A percentile compares a stretch with the other conserved stretches of the same genome.
phyloP scores from a whole-genome alignment of 1,139 yeast species.

The Pneumocystis oryctolagi region DNA sequence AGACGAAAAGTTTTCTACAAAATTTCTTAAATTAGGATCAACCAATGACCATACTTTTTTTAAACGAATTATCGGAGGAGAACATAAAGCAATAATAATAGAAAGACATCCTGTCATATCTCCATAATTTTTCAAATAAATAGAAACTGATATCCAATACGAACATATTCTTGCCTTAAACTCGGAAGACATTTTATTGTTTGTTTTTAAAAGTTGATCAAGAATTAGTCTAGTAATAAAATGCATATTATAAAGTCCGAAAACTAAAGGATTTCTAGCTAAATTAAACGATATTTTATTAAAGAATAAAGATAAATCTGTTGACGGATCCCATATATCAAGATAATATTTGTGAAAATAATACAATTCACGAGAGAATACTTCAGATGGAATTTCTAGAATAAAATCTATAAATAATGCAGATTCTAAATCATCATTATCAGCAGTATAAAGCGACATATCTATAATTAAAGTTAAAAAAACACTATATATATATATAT shows the following conservation, averaged over 20 bases:
- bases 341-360: conserved; percentile 7
- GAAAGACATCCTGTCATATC: conserved; percentile 95
- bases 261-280: conserved; percentile 33
- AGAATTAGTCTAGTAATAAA: conserved; percentile 57
- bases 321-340: conserved; percentile 10
- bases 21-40: conserved; percentile 42
- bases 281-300: neutral
- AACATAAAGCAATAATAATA: conserved; percentile 67
- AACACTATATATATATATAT: neutral
- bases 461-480: neutral
- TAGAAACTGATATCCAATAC: conserved; percentile 80
- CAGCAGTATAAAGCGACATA: neutral
- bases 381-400: conserved; percentile 6
- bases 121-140: conserved; percentile 61
- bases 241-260: conserved; percentile 61
- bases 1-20: conserved; percentile 83
- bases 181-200: conserved; percentile 20
- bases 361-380: conserved; percentile 8
- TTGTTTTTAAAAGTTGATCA: conserved; percentile 52
- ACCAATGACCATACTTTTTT: conserved; percentile 64
- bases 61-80: conserved; percentile 66
- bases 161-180: conserved; percentile 53
- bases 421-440: neutral
- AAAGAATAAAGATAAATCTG: conserved; percentile 9
- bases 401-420: conserved; percentile 2